Base-by-base conservation (phyloP, 768 basidiomycete genomes). In the Leccinum arenicola region DNA sequence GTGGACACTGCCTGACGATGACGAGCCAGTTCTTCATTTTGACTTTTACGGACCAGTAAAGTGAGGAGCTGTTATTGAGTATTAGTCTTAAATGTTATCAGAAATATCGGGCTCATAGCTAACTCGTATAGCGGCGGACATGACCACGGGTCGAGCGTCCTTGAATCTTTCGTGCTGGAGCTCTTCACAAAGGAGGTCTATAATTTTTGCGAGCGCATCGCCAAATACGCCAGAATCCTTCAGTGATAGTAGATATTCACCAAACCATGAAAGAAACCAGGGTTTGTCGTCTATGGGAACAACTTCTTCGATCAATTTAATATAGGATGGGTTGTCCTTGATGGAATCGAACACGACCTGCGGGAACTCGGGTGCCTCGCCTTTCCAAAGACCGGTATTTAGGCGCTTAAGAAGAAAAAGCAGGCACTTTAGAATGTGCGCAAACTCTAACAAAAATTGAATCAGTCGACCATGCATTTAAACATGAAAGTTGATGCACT, bases 331-430 rank as follows among this genome's bases (percentile, higher is more conserved):
- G 69, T 96, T 98, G 68, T 92, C 87, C 69, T 89, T 90, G 67
- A 98, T 82, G 14, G 87, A 82, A 66, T 91, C 92, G 65, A 96
- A 88, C 7, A 93, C 81, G 36, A 89, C 80, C 63, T 86, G 82
- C 3, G 93, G 88, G 66, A 87, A 91, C 65, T 91, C 87, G 5
- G 83, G 77, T 1, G 82, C 81, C 63, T 91, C 87, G 29, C 80
- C 83, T 19, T 77, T 70, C 95, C 96, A 98, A 14, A 93, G 70
- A 11, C 77, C 67, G 3, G 73, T 64, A 0, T 79, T 79, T 53
- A 88, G 68, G 23, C 86, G 82, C 60, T 83, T 81, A 35, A 90
- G 71, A 31, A 93, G 76, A 49, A 85, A 72, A 10, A 82, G 72
- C 61, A 90, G 84, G 58, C 80, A 85, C 63, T 75, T 79, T 45